phyloP scores from a whole-genome alignment of 176 grass and related monocot species.

The Triticum timopheevii region DNA sequence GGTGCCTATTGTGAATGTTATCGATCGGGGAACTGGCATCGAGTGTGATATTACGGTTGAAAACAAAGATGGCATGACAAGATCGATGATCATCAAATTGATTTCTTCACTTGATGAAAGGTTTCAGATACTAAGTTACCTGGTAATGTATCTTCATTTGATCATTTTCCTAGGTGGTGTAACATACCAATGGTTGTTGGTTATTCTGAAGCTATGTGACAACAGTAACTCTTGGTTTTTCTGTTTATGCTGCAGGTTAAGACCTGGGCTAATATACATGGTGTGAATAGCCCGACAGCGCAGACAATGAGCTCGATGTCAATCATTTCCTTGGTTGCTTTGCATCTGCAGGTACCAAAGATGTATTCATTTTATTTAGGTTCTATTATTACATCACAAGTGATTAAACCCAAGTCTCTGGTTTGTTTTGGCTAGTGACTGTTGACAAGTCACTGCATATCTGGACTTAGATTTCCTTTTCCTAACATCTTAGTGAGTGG shows the following conservation, averaged over 20 bases:
- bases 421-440: constrained; percentile 16
- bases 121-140: constrained; percentile 75
- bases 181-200: constrained; percentile 11
- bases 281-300: constrained; percentile 77
- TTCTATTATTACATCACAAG: constrained; percentile 10
- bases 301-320: constrained; percentile 90
- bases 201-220: neutral
- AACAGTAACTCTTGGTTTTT: neutral
- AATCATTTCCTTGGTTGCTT: constrained; percentile 87
- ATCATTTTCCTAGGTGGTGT: neutral
- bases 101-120: constrained; percentile 83
- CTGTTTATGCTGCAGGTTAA: constrained; percentile 63
- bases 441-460: neutral
- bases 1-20: constrained; percentile 86
- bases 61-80: constrained; percentile 93
- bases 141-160: constrained; percentile 55
- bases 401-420: neutral
- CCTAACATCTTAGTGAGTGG: neutral
- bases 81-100: constrained; percentile 63
- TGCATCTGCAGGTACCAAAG: constrained; percentile 88
- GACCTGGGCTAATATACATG: constrained; percentile 76
- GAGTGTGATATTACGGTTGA: constrained; percentile 89
- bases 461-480: constrained; percentile 18
- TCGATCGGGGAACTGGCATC: constrained; percentile 59
- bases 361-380: constrained; percentile 18